Percentiles rank a stretch among this genome's conserved stretches.
phyloP scores from a whole-genome alignment of 2,329 filamentous ascomycete genomes.

The Fusarium praegraminearum region DNA sequence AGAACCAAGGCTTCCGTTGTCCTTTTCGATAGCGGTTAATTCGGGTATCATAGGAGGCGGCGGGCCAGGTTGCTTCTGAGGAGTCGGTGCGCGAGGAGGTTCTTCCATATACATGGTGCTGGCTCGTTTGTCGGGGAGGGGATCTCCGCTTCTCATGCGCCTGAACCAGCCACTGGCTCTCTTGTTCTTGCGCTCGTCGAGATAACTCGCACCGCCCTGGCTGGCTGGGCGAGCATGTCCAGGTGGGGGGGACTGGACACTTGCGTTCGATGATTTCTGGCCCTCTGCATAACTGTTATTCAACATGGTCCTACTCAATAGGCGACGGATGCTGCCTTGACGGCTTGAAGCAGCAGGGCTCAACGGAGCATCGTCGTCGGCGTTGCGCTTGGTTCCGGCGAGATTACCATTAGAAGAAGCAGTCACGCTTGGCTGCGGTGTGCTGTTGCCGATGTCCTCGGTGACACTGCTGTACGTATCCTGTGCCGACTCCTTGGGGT shows the following conservation, averaged over 20 bases:
- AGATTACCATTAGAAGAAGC: conserved; percentile 57
- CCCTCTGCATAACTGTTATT: conserved; percentile 66
- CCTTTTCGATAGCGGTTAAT: conserved; percentile 63
- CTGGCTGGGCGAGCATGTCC: conserved; percentile 60
- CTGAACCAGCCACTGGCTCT: conserved; percentile 71
- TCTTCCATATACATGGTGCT: conserved; percentile 58
- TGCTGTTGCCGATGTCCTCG: conserved; percentile 36
- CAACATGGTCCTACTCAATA: conserved; percentile 68
- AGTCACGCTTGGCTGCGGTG: conserved; percentile 42
- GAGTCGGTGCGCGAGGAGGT: conserved; percentile 44
- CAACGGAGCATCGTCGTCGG: conserved; percentile 64
- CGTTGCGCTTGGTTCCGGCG: conserved; percentile 62
- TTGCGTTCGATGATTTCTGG: conserved; percentile 57
- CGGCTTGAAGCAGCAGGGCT: conserved; percentile 66
- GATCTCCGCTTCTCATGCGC: conserved; percentile 59
- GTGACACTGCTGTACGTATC: conserved; percentile 32
- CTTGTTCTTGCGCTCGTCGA: conserved; percentile 66
- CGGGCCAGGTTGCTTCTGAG: conserved; percentile 59
- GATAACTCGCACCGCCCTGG: conserved; percentile 61
- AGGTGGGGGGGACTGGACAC: conserved; percentile 45
- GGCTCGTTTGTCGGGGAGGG: conserved; percentile 53
- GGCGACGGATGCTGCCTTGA: conserved; percentile 67
- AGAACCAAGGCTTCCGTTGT: conserved; percentile 60
- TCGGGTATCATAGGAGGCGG: conserved; percentile 73
- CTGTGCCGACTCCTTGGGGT: conserved; percentile 23